These are phyloP conservation scores for Pythium folliculosum DNA, from an alignment of 352 stramenopile genomes.

Conservation along the genomic window DNA sequence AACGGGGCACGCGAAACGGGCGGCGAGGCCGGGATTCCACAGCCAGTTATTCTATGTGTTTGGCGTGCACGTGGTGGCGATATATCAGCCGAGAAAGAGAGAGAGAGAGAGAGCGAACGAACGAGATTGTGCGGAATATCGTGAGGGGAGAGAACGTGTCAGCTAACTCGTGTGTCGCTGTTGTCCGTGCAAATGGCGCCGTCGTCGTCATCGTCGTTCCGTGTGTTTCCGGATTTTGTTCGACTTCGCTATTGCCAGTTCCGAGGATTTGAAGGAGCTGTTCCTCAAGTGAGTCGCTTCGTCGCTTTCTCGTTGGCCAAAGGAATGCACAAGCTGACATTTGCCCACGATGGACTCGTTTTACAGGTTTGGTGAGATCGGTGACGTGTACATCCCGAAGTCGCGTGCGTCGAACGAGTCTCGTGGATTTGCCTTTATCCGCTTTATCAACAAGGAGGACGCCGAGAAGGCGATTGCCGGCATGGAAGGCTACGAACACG, in stretches of 20 bases:
- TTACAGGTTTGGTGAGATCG: conserved; percentile 65
- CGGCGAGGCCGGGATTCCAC: conserved; percentile 1
- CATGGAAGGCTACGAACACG: conserved; percentile 74
- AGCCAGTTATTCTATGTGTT: conserved; percentile 13
- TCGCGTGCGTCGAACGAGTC: conserved; percentile 76
- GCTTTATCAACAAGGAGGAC: conserved; percentile 87
- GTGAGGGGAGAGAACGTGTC: conserved; percentile 20
- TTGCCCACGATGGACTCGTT: no score
- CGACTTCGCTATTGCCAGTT: conserved; percentile 11
- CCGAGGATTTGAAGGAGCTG: conserved; percentile 50
- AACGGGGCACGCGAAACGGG: background rate
- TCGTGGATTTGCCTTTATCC: conserved; percentile 86
- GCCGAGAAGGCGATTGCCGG: conserved; percentile 85
- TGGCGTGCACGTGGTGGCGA: background rate
- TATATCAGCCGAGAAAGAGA: conserved; percentile 13
- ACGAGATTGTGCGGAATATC: conserved; percentile 11
- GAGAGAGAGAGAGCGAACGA: conserved; percentile 25
- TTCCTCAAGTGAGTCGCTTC: conserved; percentile 59
- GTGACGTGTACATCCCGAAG: conserved; percentile 83
- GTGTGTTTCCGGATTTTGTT: conserved; percentile 9
- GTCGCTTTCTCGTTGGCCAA: background rate
- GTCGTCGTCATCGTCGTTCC: background rate
- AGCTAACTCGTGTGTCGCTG: conserved; percentile 29
- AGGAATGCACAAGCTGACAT: background rate
- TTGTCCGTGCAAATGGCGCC: conserved; percentile 14